Base-by-base conservation (phyloP, 1,284 basidiomycete species). In the Malassezia brasiliensis region DNA sequence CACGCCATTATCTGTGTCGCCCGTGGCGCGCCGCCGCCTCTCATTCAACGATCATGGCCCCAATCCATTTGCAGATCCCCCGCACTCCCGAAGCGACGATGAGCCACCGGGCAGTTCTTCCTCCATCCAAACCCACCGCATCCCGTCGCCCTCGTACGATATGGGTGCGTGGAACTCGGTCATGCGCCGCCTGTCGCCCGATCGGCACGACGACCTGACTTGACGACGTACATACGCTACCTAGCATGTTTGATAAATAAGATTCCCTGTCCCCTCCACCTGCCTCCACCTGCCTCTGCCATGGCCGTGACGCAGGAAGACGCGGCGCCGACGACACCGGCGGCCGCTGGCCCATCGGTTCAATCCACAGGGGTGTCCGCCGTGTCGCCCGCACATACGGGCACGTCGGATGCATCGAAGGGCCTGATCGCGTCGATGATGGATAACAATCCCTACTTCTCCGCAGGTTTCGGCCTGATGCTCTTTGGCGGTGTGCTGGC, bases 391-490 rank as follows among this genome's bases (percentile, higher is more conserved):
- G 8, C 39, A 7, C 19, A 10, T 2, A 6, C 11, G 2, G 20
- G 20, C 20, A 11, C 17, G 39, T 20, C 19, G 10, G 37, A 39
- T n/a, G 37, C n/a, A 3, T 15, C 22, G 17, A 12, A 35, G 14
- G 45, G 45, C 3, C n/a, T 47, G 11, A 20, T 47, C 11, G 45
- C 31, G 20, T 47, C 53, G 17, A 20, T 46, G 31, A 28, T 56
- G 8, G 61, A 60, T 22, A 65, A 62, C 42, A 74, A 72, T 38
- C 70, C 70, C 3, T 64, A 66, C 61, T 69, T 74, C 45, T 67
- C 64, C 8, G 70, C 69, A 19, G 72, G 72, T 28, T 54, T 73
- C 9, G 69, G 69, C 14, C 56, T 74, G 31, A 73, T 74, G 70
- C 54, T 73, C 25, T 66, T 74, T 41, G 72, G 72, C 39, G 64